Evolutionary conservation across 2,329 filamentous ascomycete genomes (phyloP), one percentile per base, ranked within the genome.

Genomic region (Cercospora beticola): DNA sequence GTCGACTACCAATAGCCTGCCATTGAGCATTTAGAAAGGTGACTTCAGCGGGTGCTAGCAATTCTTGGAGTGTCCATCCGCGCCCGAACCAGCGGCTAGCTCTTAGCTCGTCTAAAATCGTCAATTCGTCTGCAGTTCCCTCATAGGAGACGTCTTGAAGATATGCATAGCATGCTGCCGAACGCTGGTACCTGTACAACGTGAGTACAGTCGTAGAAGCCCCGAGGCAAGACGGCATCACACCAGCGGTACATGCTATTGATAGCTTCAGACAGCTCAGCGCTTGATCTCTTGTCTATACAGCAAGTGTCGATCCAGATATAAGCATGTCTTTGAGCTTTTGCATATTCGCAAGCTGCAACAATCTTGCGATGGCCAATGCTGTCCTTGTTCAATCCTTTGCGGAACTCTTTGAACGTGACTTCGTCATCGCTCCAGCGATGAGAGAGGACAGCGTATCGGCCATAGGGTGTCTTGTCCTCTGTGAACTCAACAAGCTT

Each of bases 11-110:
- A 4, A 71, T 23, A 1, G 30, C 21, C 18, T 40, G 58, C 70
- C 69, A 70, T n/a, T 73, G 61, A 23, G 60, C 62, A 21, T 66
- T 63, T 26, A 71, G 62, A 33, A 75, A 73, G 10, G 71, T 63
- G 4, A 72, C 57, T 5, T 49, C 21, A 3, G 36, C 30, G 0
- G 74, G 72, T 7, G 73, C 74, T 3, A 74, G 64, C 14, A 75
- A 60, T 28, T 73, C 71, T 56, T 73, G 73, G n/a, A 74, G 64
- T 12, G 73, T 74, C 73, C 72, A 75, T n/a, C 73, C 74, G 23
- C 70, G 54, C 23, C 8, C 60, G 58, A 66, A 61, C 43, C 58
- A 62, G 9, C 52, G 21, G 3, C 30, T 33, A 12, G 28, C 49
- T 2, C 30, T 56, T 14, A 64, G 21, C 18, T 23, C 16, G n/a